Evolutionary conservation across 2,329 filamentous ascomycete species (phyloP), one percentile per base, ranked within the genome.

Genomic region (Sporothrix protearum): DNA sequence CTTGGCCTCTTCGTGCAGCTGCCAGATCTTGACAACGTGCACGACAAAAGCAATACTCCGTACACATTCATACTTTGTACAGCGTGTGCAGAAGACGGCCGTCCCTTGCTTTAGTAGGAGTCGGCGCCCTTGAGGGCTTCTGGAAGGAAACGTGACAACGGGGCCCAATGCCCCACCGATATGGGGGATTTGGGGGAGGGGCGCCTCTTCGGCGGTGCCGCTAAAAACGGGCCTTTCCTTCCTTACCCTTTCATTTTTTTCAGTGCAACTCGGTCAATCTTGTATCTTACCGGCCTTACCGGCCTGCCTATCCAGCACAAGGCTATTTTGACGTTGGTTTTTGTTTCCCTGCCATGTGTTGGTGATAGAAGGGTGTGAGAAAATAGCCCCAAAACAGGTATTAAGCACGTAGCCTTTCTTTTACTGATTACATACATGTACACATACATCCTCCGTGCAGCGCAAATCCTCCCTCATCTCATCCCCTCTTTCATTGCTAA

Each of bases 61-160:
- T 3, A n/a, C 9, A 22, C 30, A 28, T 14, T 14, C 16, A 5
- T 16, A 33, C 39, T 45, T 10, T 10, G 42, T 3, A 45, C 19
- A 25, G n/a, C 9, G 30, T 39, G 59, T 16, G 22, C n/a, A 42
- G 33, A 25, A 6, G 57, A 19, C n/a, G 57, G 9, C 59, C 59
- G 59, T 64, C 45, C 36, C 59, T 64, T 64, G 36, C 59, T 64
- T 64, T 45, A 64, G 59, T 64, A 36, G 22, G 6, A 64, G 36
- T 30, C 30, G 16, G 8, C 45, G 55, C 55, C 9, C 14, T 28
- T 10, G 22, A 10, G 4, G 45, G 59, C 36, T 42, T 45, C 36
- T 64, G 59, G 36, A 42, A 42, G 36, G 59, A 64, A 45, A 45
- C 36, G 36, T 45, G 59, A 64, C 59, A 64, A 64, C n/a, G 59